Base-by-base conservation (phyloP, 2,329 filamentous ascomycete species). In the Monosporascus cannonballus region DNA sequence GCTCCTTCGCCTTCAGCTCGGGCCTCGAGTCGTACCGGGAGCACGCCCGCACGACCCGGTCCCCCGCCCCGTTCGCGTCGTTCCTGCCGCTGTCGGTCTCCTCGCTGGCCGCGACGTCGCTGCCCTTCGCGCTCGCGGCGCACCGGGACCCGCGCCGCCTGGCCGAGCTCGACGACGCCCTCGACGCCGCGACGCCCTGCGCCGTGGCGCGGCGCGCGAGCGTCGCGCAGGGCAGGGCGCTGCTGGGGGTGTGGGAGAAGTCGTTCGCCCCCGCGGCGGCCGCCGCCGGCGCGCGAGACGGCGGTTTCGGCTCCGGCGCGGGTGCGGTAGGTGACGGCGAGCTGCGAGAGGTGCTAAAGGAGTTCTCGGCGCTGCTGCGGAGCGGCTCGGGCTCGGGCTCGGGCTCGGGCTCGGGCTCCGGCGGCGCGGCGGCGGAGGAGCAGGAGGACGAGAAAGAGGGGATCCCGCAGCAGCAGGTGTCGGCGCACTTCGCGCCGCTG, bases 1-100 rank as follows among this genome's bases (percentile, higher is more conserved):
- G 89, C 53, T 90, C 89, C n/a, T 94, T 94, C 71, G 89, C 89
- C 63, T 94, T 93, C 74, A 89, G 85, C 74, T 87, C 83, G 60
- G 89, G 89, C 3, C 79, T 94, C 17, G 89, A 94, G 72, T 93
- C 89, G 41, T 93, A 87, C 68, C 82, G 92, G 18, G 85, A 86
- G 3, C 89, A 94, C 73, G 76, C 76, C 59, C 73, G 70, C 55
- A 54, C 47, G 39, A 37, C 52, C 51, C 56, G 25, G 36, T 58
- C 24, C 15, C 52, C 47, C 37, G 24, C 25, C 36, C 54, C 62
- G 51, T 25, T 59, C 51, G 36, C 68, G 18, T 64, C 72, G 20
- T 94, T 94, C 71, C 78, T 94, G 17, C 77, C 80, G 11, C 74
- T 89, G 22, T 90, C 88, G 3, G 71, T 93, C 6, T 78, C 81